Evolutionary conservation across 805 yeast species (phyloP).

Genomic region (Ogataea paraovalis): DNA sequence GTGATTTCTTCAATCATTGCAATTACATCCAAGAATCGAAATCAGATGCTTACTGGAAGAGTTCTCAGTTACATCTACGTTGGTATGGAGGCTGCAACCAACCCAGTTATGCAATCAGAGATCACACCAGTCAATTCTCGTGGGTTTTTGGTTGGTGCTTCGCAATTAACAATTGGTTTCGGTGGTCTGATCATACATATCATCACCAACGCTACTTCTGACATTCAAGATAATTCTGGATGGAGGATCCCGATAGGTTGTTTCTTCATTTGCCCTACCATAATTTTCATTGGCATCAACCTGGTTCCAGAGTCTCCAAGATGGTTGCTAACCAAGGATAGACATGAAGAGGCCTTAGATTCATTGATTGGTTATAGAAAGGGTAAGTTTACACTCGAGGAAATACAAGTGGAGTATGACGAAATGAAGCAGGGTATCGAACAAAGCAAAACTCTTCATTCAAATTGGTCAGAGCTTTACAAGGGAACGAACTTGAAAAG

Average conservation of each 20-base stretch:
- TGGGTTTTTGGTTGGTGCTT: not conserved
- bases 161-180: not conserved
- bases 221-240: not conserved
- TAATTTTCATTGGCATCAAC: not conserved
- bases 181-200: not conserved
- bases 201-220: not conserved
- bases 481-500: not conserved
- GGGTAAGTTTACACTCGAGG: not conserved
- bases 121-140: not conserved
- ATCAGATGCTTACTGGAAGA: not conserved
- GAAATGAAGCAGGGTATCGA: not conserved
- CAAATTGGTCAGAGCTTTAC: not conserved
- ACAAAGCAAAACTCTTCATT: not conserved
- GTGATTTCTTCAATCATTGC: not conserved
- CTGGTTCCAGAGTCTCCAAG: not conserved
- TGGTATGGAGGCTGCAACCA: not conserved
- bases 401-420: not conserved
- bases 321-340: not conserved
- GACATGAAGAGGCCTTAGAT: not conserved
- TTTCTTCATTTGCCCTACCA: not conserved
- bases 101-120: not conserved
- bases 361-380: not conserved
- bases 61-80: not conserved
- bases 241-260: not conserved
- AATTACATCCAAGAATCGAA: not conserved